These are phyloP conservation scores for Hypholoma sublateritium DNA, from an alignment of 768 basidiomycete species.

Conservation along the genomic window DNA sequence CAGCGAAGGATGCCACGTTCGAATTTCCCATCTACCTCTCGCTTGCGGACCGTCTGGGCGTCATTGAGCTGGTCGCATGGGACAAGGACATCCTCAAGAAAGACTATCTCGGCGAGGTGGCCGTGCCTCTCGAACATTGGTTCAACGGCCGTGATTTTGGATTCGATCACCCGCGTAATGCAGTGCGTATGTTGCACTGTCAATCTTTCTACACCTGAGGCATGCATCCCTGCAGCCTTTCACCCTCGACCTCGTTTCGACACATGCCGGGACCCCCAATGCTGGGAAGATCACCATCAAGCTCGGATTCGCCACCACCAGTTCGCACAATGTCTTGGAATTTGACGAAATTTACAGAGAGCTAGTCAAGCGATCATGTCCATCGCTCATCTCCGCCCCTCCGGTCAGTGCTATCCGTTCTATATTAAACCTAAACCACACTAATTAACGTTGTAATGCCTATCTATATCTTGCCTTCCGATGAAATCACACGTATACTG, in stretches of 20 bases:
- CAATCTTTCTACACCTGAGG: not conserved
- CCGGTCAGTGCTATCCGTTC: slow-evolving; percentile 47
- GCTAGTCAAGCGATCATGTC: slow-evolving; percentile 63
- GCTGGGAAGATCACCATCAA: slow-evolving; percentile 44
- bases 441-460: not conserved
- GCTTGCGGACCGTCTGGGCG: slow-evolving; percentile 68
- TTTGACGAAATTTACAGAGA: slow-evolving; percentile 64
- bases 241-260: slow-evolving; percentile 39
- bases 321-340: slow-evolving; percentile 41
- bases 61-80: slow-evolving; percentile 88
- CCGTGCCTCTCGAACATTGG: slow-evolving; percentile 81
- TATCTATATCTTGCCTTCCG: not conserved
- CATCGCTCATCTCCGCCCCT: slow-evolving; percentile 71
- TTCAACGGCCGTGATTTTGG: slow-evolving; percentile 47
- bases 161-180: slow-evolving; percentile 65
- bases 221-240: slow-evolving; percentile 26
- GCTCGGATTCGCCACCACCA: slow-evolving; percentile 48
- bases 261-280: slow-evolving; percentile 37
- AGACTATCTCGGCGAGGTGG: slow-evolving; percentile 91
- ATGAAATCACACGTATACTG: no score
- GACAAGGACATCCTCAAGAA: slow-evolving; percentile 89
- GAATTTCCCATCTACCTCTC: slow-evolving; percentile 85
- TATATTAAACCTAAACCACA: not conserved
- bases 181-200: slow-evolving; percentile 42
- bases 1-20: slow-evolving; percentile 76